Conservation (phyloP, 805 yeast species). For the Yarrowia hollandica region DNA sequence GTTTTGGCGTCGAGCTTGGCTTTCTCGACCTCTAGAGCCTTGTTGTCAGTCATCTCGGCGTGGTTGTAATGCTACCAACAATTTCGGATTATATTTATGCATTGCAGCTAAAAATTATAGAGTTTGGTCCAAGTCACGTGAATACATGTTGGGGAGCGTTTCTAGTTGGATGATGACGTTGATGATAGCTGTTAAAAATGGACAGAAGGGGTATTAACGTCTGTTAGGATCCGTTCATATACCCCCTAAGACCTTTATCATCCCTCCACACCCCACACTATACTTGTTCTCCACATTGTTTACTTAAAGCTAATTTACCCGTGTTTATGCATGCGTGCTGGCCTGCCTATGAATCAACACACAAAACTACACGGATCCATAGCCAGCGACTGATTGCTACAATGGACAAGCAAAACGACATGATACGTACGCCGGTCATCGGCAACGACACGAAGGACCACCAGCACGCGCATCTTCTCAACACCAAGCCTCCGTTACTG, state of each 20-base stretch:
- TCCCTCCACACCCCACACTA: no score
- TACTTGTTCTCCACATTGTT: constrained; percentile 7
- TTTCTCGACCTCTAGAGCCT: constrained; percentile 13
- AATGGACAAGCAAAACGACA: constrained; percentile 23
- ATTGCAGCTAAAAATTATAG: constrained; percentile 23
- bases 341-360: constrained; percentile 4
- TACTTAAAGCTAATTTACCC: neutral
- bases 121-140: constrained; percentile 13
- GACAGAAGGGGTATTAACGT: no score
- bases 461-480: constrained; percentile 20
- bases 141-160: no score
- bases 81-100: constrained; percentile 10
- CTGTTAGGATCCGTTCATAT: no score
- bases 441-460: constrained; percentile 21
- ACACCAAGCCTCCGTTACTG: constrained; percentile 10
- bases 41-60: constrained; percentile 12
- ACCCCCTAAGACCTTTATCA: no score
- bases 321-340: neutral
- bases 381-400: constrained; percentile 8
- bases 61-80: neutral
- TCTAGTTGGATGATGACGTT: no score
- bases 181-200: no score
- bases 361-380: neutral
- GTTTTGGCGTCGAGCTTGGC: neutral
- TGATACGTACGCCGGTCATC: constrained; percentile 24